These are phyloP conservation scores for Cryptosporidium sp. DNA, from an alignment of 169 alveolate genomes.

Conservation along the genomic window DNA sequence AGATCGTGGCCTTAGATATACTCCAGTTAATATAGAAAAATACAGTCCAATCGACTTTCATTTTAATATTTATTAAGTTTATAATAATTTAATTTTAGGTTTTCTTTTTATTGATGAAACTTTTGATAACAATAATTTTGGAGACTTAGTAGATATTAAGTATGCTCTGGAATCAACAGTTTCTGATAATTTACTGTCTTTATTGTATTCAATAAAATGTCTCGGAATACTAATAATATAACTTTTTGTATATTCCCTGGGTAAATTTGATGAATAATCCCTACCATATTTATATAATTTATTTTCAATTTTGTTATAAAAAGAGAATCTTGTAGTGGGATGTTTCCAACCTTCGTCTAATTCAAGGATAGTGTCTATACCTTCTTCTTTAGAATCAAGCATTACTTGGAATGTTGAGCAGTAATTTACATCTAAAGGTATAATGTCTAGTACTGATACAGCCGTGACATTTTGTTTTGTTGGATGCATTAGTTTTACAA, in stretches of 20 bases:
- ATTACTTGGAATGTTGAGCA: conserved; percentile 42
- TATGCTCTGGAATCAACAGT: neutral
- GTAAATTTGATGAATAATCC: conserved; percentile 30
- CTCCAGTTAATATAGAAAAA: conserved; percentile 50
- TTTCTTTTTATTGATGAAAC: conserved; percentile 43
- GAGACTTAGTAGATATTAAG: conserved; percentile 54
- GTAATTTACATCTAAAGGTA: conserved; percentile 22
- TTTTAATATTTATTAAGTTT: conserved; percentile 35
- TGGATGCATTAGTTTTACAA: conserved; percentile 40
- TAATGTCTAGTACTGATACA: conserved; percentile 20
- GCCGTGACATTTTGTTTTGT: conserved; percentile 34
- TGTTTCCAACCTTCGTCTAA: conserved; percentile 49
- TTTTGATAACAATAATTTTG: conserved; percentile 40
- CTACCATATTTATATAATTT: conserved; percentile 17
- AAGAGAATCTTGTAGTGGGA: conserved; percentile 54
- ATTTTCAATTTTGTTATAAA: conserved; percentile 19
- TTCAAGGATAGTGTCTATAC: conserved; percentile 18
- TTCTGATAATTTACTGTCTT: neutral
- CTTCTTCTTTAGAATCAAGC: conserved; percentile 28
- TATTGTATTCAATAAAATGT: neutral
- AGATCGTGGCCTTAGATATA: conserved; percentile 13
- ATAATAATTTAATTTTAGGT: neutral
- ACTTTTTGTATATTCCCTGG: conserved; percentile 27
- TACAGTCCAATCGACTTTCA: neutral
- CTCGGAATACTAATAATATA: conserved; percentile 47